phyloP scores from a whole-genome alignment of 306 rosid species.

The Castanea sativa region DNA sequence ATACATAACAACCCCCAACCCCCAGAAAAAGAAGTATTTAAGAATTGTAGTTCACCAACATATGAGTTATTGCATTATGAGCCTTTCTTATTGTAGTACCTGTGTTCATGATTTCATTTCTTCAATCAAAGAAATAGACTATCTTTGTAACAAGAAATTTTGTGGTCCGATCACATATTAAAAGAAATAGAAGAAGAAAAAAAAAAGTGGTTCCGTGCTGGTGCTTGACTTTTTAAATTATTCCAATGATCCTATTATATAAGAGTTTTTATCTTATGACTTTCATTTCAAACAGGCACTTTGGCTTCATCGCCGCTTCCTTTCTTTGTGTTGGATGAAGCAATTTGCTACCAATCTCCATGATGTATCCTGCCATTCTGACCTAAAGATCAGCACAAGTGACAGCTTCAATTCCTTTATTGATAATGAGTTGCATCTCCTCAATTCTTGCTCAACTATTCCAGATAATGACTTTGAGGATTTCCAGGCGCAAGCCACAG shows the following conservation, averaged over 20 bases:
- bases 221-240: neutral
- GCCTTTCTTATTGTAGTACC: neutral
- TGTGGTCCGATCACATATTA: neutral
- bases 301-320: slow-evolving; percentile 96
- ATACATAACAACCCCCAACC: too few relatives aligned
- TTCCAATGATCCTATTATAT: neutral
- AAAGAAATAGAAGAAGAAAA: too few relatives aligned
- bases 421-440: slow-evolving; percentile 55
- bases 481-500: slow-evolving; percentile 61
- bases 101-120: neutral
- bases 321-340: slow-evolving; percentile 59
- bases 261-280: slow-evolving; percentile 4
- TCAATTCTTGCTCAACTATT: slow-evolving; percentile 46
- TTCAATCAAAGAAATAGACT: neutral
- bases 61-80: neutral
- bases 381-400: slow-evolving; percentile 28
- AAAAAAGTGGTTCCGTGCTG: neutral
- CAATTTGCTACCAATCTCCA: slow-evolving; percentile 24
- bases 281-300: slow-evolving; percentile 53
- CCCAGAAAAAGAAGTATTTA: too few relatives aligned
- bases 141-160: neutral
- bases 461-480: slow-evolving; percentile 57
- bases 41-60: neutral
- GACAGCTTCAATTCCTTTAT: slow-evolving; percentile 36
- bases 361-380: slow-evolving; percentile 21